phyloP scores from a whole-genome alignment of 805 yeast genomes.

The Brettanomyces sp. region DNA sequence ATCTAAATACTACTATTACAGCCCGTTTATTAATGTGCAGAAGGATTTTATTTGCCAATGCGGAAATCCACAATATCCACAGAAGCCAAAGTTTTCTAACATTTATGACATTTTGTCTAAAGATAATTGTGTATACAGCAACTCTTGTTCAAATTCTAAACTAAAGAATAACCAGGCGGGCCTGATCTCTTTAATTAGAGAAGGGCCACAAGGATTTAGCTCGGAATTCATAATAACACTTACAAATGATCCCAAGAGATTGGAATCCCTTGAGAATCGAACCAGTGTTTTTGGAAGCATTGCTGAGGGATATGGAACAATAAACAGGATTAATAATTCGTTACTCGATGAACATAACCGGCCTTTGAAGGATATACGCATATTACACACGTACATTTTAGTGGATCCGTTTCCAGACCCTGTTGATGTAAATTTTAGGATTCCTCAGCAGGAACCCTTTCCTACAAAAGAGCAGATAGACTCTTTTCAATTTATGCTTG shows the following conservation, averaged over 20 bases:
- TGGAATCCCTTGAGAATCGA: conserved; percentile 16
- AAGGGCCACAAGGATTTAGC: conserved; percentile 13
- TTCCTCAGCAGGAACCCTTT: conserved; percentile 25
- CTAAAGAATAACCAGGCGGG: conserved; percentile 21
- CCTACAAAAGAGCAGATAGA: conserved; percentile 23
- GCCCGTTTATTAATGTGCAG: conserved; percentile 38
- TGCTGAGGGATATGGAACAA: conserved; percentile 38
- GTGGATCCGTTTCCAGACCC: conserved; percentile 45
- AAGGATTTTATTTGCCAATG: conserved; percentile 30
- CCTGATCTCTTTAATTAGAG: conserved; percentile 20
- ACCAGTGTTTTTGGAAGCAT: conserved; percentile 39
- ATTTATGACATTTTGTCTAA: neutral
- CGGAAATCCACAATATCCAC: conserved; percentile 42
- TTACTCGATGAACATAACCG: conserved; percentile 29
- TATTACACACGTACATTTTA: conserved; percentile 39
- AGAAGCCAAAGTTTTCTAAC: conserved; percentile 2
- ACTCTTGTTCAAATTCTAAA: neutral
- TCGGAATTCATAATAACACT: conserved; percentile 31
- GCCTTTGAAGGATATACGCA: conserved; percentile 42
- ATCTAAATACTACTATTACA: conserved; percentile 39
- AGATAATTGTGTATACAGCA: neutral
- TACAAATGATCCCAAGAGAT: conserved; percentile 16
- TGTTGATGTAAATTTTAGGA: conserved; percentile 6
- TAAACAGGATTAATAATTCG: conserved; percentile 34
- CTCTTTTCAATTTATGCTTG: conserved; percentile 25